Evolutionary conservation across 106 monocot genomes (phyloP).

Genomic region (Phalaenopsis aphrodite): DNA sequence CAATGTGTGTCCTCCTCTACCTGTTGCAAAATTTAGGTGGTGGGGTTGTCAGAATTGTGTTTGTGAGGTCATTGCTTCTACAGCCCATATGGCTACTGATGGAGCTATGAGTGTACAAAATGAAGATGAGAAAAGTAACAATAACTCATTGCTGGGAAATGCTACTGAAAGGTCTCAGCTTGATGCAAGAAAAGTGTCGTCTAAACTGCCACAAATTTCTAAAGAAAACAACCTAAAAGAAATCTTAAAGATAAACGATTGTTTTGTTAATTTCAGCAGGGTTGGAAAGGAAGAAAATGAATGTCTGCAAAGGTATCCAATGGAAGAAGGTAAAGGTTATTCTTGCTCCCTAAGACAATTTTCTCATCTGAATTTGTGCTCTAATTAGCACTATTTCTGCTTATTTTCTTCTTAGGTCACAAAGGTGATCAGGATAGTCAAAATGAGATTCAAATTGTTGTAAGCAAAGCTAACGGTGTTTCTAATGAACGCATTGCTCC

Average conservation of each 20-base stretch:
- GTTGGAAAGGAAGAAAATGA: conserved; percentile 12
- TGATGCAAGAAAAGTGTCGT: conserved; percentile 1
- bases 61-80: conserved; percentile 11
- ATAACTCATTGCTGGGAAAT: conserved; percentile 11
- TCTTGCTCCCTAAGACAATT: not conserved
- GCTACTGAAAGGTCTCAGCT: conserved; percentile 8
- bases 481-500: not conserved
- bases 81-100: conserved; percentile 12
- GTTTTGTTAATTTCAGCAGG: conserved; percentile 1
- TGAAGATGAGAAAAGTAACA: conserved; percentile 15
- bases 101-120: not conserved
- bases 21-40: conserved; percentile 46
- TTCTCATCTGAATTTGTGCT: not conserved
- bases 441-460: conserved; percentile 4
- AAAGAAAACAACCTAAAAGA: conserved; percentile 1
- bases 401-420: conserved; percentile 14
- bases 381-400: not conserved
- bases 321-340: conserved; percentile 18
- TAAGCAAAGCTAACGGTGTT: conserved; percentile 3
- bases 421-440: conserved; percentile 6
- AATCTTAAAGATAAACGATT: conserved; percentile 3
- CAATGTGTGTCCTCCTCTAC: conserved; percentile 33
- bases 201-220: conserved; percentile 8
- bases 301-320: not conserved
- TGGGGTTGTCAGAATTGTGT: conserved; percentile 72